Conservation (phyloP, 164 flowering plant genomes). For the Malania oleifera region DNA sequence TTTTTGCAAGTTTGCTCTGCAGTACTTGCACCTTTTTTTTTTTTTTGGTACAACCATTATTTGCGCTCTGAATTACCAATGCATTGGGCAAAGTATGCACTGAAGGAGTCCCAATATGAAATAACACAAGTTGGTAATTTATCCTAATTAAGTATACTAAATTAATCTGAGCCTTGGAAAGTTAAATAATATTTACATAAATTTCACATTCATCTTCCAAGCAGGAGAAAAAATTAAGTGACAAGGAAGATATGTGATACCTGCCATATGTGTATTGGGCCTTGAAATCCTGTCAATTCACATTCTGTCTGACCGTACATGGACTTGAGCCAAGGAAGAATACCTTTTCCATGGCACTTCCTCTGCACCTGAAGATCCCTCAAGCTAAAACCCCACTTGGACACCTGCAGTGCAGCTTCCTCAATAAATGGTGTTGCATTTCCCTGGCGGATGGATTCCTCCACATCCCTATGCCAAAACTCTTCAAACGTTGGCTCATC, state of each 20-base stretch:
- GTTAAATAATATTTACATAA: not conserved
- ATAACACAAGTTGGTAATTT: too few relatives aligned
- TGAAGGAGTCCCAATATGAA: too few relatives aligned
- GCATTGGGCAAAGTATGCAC: too few relatives aligned
- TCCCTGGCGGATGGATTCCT: slow-evolving; percentile 84
- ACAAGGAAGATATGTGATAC: slow-evolving; percentile 27
- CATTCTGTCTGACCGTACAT: slow-evolving; percentile 57
- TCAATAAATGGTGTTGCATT: slow-evolving; percentile 66
- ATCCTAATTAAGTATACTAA: too few relatives aligned
- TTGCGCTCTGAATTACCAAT: too few relatives aligned
- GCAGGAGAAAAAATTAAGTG: not conserved
- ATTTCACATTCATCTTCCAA: not conserved
- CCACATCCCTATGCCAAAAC: slow-evolving; percentile 81
- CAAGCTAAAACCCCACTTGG: slow-evolving; percentile 82
- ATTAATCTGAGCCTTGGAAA: too few relatives aligned
- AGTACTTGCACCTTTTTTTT: too few relatives aligned
- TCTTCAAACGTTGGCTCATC: slow-evolving; percentile 51
- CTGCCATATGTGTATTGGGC: slow-evolving; percentile 99
- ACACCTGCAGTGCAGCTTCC: slow-evolving; percentile 80
- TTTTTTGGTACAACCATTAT: too few relatives aligned
- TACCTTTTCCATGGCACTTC: slow-evolving; percentile 50
- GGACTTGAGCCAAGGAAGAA: slow-evolving; percentile 69
- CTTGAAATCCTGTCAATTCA: slow-evolving; percentile 63
- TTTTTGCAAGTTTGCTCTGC: too few relatives aligned
- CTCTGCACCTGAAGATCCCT: slow-evolving; percentile 67